Evolutionary conservation across 2,329 filamentous ascomycete genomes (phyloP).

Genomic region (Penicillium verrucosum): DNA sequence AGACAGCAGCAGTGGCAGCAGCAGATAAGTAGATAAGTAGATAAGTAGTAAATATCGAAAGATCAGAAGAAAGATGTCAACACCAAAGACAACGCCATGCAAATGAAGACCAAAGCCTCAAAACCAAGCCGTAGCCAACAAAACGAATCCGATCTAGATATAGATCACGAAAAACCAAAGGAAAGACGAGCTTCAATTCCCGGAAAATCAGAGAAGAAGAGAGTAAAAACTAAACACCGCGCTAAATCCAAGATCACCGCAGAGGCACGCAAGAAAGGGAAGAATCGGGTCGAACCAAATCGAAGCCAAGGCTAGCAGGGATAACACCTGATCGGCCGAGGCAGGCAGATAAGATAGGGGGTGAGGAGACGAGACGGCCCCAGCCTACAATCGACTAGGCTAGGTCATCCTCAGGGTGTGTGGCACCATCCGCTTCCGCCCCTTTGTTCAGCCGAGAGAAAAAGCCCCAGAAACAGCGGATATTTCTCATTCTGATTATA

Average conservation of each 20-base stretch:
- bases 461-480: neutral
- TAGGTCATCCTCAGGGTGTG: neutral
- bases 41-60: neutral
- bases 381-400: neutral
- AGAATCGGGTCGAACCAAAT: neutral
- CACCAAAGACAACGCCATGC: constrained; percentile 31
- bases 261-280: constrained; percentile 17
- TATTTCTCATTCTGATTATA: neutral
- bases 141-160: constrained; percentile 5
- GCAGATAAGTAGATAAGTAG: neutral
- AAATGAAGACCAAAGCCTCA: constrained; percentile 11
- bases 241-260: constrained; percentile 28
- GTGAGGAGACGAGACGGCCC: neutral
- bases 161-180: constrained; percentile 9
- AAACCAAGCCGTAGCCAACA: constrained; percentile 14
- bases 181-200: neutral
- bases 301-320: neutral
- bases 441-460: neutral
- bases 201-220: neutral
- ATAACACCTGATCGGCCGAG: neutral
- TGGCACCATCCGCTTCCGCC: neutral
- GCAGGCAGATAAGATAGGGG: neutral
- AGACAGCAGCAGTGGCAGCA: constrained; percentile 1
- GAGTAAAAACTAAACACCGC: constrained; percentile 26
- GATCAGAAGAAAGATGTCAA: constrained; percentile 4